Base-by-base conservation (phyloP, 2,329 filamentous ascomycete species). In the Rhinocladiella mackenziei region DNA sequence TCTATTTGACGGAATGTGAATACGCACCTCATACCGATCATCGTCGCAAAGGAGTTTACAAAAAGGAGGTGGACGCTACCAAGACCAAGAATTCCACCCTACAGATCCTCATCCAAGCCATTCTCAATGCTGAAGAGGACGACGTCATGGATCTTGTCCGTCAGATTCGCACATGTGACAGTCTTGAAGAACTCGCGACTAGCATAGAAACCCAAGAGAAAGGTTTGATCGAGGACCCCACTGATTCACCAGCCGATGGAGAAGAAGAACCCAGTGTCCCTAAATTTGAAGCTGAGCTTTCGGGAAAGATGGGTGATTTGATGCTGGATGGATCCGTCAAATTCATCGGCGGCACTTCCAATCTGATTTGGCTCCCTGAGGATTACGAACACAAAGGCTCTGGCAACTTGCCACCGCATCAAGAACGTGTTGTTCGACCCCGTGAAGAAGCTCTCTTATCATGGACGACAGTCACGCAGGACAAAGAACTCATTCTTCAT, bases 1-100 rank as follows among this genome's bases (percentile, higher is more conserved):
- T 97, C 42, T 97, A 98, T 62, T 40, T 48, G 17, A 50, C 58
- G 17, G 81, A 86, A 68, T 96, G 92, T 64, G 76, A 96, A 54
- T 97, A 97, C 72, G 91, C 97, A 62, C 91, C 89, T 3, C 94
- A 89, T 62, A 95, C 89, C 46, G 92, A 98, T 64, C 89, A 96
- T 64, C 84, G 92, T 37, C 83, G 92, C 38, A 97, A 97, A 65
- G 92, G 92, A 48, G 92, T 97, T 36, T 97, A 97, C 65, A 89
- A 91, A 60, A 89, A 95, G 66, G 92, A 95, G 65, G 80, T 85
- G 17, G 89, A 95, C 64, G 87, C 80, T 60, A 76, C 91, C 63
- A 94, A 94, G 68, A 89, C 89, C 15, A 81, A 81, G 51, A 88
- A 83, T 59, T 86, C 87, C 25, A 97, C 91, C 1, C 72, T 97